Evolutionary conservation across 2,329 filamentous ascomycete species (phyloP).

Genomic region (Ascochyta fabae): DNA sequence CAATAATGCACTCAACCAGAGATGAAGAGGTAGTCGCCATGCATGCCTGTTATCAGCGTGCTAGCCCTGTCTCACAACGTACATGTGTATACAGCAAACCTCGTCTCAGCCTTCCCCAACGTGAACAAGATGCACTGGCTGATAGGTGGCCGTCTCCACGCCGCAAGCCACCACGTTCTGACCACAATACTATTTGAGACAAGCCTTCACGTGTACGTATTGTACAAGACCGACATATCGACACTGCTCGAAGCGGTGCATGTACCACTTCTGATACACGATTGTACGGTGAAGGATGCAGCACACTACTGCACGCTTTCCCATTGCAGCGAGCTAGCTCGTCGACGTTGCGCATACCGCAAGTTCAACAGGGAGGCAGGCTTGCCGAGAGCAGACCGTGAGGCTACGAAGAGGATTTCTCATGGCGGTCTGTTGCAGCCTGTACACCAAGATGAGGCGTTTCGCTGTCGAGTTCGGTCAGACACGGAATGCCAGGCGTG

Average conservation of each 20-base stretch:
- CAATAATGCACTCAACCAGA: constrained; percentile 13
- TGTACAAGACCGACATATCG: too few relatives aligned
- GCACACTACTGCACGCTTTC: constrained; percentile 14
- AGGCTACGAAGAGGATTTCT: neutral
- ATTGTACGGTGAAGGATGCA: constrained; percentile 16
- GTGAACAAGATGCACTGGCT: too few relatives aligned
- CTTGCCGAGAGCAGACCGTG: neutral
- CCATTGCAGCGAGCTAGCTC: constrained; percentile 8
- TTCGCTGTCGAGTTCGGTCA: neutral
- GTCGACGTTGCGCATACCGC: constrained; percentile 6
- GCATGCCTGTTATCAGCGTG: constrained; percentile 1
- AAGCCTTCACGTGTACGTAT: neutral
- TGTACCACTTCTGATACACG: constrained; percentile 1
- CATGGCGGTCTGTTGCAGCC: neutral
- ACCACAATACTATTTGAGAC: neutral
- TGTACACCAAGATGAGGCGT: neutral
- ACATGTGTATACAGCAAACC: neutral
- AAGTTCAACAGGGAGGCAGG: constrained; percentile 9
- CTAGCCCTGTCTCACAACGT: constrained; percentile 2
- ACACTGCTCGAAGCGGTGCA: neutral
- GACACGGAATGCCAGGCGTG: neutral
- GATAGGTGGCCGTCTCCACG: too few relatives aligned
- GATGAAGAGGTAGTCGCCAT: constrained; percentile 1
- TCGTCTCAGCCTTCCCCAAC: neutral
- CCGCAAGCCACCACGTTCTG: neutral